A percentile compares a stretch with the other conserved stretches of the same genome.
Evolutionary conservation across 345 rosid species (phyloP).

Genomic region (Triadica sebifera): DNA sequence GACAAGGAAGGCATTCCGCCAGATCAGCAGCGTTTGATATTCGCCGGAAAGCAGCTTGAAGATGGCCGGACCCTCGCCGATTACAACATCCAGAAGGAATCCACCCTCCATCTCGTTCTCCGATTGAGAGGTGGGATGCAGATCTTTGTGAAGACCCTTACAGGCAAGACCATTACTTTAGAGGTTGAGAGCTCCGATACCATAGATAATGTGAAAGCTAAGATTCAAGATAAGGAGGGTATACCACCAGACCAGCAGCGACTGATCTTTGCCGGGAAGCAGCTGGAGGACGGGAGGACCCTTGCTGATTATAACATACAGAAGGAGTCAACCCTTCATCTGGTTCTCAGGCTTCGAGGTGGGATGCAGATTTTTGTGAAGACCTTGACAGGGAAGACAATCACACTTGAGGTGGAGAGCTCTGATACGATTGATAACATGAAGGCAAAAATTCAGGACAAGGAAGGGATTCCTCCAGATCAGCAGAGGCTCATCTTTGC

Average conservation of each 20-base stretch:
- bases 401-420: neutral
- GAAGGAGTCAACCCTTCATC: neutral
- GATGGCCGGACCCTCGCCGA: slow-evolving; percentile 1
- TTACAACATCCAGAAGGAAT: slow-evolving; percentile 3
- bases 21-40: neutral
- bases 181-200: slow-evolving; percentile 4
- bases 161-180: slow-evolving; percentile 1
- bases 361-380: too few species aligned
- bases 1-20: slow-evolving; percentile 5
- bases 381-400: too few species aligned
- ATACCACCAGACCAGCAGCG: slow-evolving; percentile 9
- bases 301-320: neutral
- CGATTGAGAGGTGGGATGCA: slow-evolving; percentile 6
- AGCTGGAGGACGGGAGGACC: too few species aligned
- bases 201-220: neutral
- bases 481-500: too few species aligned
- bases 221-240: slow-evolving; percentile 4
- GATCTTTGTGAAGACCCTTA: neutral
- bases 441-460: too few species aligned
- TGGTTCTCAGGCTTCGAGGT: too few species aligned
- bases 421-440: too few species aligned
- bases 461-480: too few species aligned
- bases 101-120: neutral
- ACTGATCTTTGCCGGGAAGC: neutral
- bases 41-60: neutral